Conservation (phyloP, 140 eudicot species). For the Ambrosia hybrid region DNA sequence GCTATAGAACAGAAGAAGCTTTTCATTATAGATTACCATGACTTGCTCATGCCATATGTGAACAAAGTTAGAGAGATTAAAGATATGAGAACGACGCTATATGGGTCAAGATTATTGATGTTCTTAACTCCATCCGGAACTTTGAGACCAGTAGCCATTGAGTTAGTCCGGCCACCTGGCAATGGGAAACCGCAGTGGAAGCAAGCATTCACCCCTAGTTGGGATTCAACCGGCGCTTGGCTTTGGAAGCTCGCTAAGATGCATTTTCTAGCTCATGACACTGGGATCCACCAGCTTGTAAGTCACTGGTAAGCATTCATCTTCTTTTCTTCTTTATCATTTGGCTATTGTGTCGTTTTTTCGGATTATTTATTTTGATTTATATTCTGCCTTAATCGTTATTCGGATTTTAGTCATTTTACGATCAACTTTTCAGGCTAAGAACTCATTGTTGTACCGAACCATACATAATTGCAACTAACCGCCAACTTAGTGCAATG, state of each 20-base stretch:
- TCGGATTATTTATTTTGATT: neutral
- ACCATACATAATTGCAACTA: no score
- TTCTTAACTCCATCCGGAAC: constrained; percentile 48
- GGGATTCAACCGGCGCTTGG: constrained; percentile 52
- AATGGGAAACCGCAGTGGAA: constrained; percentile 52
- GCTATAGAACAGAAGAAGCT: constrained; percentile 59
- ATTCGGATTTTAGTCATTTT: neutral
- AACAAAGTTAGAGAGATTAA: neutral
- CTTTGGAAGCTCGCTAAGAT: constrained; percentile 67
- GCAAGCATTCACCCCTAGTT: constrained; percentile 40
- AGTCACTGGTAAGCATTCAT: no score
- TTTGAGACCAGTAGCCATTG: constrained; percentile 54
- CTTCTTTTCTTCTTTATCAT: neutral
- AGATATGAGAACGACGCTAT: constrained; percentile 41
- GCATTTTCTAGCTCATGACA: constrained; percentile 60
- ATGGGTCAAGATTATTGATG: constrained; percentile 22
- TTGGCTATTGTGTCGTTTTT: no score
- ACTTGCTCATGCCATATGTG: constrained; percentile 55
- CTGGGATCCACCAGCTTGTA: constrained; percentile 55
- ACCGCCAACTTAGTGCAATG: no score
- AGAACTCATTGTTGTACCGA: no score
- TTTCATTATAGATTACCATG: constrained; percentile 74
- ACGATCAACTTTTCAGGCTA: no score
- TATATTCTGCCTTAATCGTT: neutral
- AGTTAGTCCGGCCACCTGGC: constrained; percentile 27